These are phyloP conservation scores for Globisporangium abappressorium DNA, from an alignment of 352 stramenopile genomes.

Conservation along the genomic window DNA sequence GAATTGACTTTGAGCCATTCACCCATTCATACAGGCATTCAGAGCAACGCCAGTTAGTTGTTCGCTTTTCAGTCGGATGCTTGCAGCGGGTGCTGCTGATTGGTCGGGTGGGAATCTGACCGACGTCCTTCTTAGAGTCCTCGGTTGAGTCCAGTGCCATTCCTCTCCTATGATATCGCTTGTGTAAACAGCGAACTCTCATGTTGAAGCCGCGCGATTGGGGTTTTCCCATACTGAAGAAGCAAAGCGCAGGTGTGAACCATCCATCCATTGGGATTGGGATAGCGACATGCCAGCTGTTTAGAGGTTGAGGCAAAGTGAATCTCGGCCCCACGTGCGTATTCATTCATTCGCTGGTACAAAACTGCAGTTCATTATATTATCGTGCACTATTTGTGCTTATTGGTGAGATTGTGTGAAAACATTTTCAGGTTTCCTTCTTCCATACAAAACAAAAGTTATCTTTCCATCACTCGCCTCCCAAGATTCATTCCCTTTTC, in stretches of 20 bases:
- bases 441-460: neutral
- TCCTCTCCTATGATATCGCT: neutral
- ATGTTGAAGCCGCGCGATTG: neutral
- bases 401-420: neutral
- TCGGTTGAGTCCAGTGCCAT: neutral
- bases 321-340: neutral
- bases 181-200: neutral
- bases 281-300: no score
- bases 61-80: neutral
- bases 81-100: neutral
- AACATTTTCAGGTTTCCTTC: neutral
- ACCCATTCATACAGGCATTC: neutral
- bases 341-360: neutral
- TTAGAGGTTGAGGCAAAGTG: neutral
- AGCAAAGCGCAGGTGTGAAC: neutral
- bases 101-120: neutral
- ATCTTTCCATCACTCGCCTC: neutral
- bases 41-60: neutral
- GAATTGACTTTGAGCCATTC: neutral
- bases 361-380: neutral
- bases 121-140: no score
- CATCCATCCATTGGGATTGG: neutral
- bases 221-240: neutral
- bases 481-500: neutral
- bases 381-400: neutral